phyloP scores from a whole-genome alignment of 2,329 filamentous ascomycete genomes.

The Colletotrichum neosansevieriae region DNA sequence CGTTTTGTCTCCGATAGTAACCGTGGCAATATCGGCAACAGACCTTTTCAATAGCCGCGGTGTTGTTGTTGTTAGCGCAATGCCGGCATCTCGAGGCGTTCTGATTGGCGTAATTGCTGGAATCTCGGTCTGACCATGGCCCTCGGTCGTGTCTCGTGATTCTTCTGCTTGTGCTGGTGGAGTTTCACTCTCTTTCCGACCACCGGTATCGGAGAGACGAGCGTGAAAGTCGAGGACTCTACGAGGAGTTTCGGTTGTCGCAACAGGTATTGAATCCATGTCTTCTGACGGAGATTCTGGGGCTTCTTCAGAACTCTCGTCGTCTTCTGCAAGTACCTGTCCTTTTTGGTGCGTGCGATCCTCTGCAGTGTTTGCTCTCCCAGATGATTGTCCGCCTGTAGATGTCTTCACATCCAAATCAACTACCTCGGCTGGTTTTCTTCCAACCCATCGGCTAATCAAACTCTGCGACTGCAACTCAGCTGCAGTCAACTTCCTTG shows the following conservation, averaged over 20 bases:
- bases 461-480: slow-evolving; percentile 33
- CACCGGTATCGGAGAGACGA: slow-evolving; percentile 48
- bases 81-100: slow-evolving; percentile 6
- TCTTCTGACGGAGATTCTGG: neutral
- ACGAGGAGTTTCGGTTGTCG: slow-evolving; percentile 32
- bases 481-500: slow-evolving; percentile 37
- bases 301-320: neutral
- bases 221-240: slow-evolving; percentile 52
- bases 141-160: neutral
- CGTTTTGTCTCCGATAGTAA: slow-evolving; percentile 78
- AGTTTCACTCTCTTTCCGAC: slow-evolving; percentile 41
- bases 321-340: neutral
- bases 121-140: slow-evolving; percentile 41
- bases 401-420: neutral
- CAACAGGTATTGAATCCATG: neutral
- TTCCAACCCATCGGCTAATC: slow-evolving; percentile 32
- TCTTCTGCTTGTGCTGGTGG: neutral
- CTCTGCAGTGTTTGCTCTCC: neutral
- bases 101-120: slow-evolving; percentile 32
- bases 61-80: neutral
- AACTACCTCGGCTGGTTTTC: neutral
- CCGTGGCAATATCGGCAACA: slow-evolving; percentile 74
- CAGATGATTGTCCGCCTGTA: no score
- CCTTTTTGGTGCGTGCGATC: neutral
- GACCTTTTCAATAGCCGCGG: slow-evolving; percentile 63